phyloP scores from a whole-genome alignment of 2,329 filamentous ascomycete species.

The Aspergillus candidus region DNA sequence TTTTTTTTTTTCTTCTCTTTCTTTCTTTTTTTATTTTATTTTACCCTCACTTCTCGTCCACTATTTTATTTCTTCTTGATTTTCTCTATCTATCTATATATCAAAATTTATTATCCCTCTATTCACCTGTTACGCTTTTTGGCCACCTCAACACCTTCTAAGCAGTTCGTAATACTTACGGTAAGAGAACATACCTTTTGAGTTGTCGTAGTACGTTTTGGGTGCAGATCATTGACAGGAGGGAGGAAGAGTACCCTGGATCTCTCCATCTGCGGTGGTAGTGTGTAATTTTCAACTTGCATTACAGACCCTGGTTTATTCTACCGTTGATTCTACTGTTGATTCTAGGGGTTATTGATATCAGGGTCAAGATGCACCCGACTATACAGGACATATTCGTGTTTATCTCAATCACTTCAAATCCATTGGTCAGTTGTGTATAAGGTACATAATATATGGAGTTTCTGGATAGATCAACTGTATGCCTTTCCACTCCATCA shows the following conservation, averaged over 20 bases:
- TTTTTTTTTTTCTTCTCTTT: no score
- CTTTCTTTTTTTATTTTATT: conserved; percentile 1
- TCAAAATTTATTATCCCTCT: not conserved
- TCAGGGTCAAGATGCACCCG: no score
- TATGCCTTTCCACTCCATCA: no score
- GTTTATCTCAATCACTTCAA: no score
- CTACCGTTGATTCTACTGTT: not conserved
- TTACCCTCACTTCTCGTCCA: not conserved
- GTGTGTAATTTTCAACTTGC: conserved; percentile 12
- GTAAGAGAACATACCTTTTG: not conserved
- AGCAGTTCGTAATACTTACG: not conserved
- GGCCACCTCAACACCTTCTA: not conserved
- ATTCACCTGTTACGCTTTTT: not conserved
- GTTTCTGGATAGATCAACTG: no score
- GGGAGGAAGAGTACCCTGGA: conserved; percentile 6
- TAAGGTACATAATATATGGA: no score
- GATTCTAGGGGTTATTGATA: not conserved
- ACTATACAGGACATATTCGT: no score
- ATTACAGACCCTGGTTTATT: conserved; percentile 1
- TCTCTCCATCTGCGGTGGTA: conserved; percentile 2
- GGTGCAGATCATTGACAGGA: conserved; percentile 14
- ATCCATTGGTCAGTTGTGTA: no score
- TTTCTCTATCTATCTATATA: not conserved
- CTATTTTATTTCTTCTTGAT: not conserved
- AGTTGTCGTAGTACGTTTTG: conserved; percentile 3